Percentiles rank a stretch among this genome's conserved stretches.
Evolutionary conservation across 805 yeast genomes (phyloP).

Genomic region (Candida nemodendra): DNA sequence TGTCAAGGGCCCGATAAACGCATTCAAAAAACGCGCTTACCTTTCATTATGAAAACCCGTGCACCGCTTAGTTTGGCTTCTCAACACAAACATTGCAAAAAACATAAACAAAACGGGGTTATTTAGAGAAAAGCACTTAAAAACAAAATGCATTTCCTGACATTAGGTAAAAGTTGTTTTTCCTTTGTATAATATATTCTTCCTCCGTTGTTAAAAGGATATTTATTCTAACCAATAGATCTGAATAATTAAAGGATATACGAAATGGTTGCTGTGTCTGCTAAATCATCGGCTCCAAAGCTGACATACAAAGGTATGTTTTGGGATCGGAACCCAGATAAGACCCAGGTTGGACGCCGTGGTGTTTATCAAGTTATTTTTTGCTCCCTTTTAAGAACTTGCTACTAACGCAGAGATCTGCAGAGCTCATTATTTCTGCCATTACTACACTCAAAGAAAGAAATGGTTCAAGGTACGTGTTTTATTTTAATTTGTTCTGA

Average conservation of each 20-base stretch:
- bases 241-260: constrained; percentile 1
- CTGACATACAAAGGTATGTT: constrained; percentile 48
- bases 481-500: background rate
- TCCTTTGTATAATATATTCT: background rate
- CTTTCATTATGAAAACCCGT: no score
- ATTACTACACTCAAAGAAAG: constrained; percentile 71
- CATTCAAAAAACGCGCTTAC: background rate
- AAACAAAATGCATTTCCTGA: constrained; percentile 1
- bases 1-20: background rate
- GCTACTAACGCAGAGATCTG: constrained; percentile 16
- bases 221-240: no score
- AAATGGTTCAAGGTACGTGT: constrained; percentile 68
- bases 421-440: constrained; percentile 68
- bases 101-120: constrained; percentile 14
- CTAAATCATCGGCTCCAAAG: constrained; percentile 36
- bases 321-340: background rate
- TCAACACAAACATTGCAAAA: background rate
- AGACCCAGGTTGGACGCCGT: background rate
- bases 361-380: background rate
- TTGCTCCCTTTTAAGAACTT: background rate
- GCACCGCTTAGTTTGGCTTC: background rate
- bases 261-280: constrained; percentile 37
- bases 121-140: constrained; percentile 4
- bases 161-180: background rate
- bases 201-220: background rate